phyloP scores from a whole-genome alignment of 306 rosid species.

The Cucumis hystrix region DNA sequence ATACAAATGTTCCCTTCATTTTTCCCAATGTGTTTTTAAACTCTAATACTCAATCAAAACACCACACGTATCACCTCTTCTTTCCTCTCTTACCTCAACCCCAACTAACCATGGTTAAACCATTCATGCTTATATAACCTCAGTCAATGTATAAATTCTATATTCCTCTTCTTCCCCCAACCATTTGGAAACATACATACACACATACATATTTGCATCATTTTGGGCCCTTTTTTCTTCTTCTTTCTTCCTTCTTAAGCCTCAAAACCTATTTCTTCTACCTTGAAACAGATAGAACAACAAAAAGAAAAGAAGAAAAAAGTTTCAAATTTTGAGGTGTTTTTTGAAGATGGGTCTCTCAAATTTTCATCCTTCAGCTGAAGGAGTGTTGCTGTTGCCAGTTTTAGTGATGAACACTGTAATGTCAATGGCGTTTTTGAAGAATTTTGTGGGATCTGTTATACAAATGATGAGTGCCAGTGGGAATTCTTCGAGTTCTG shows the following conservation, averaged over 20 bases:
- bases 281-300: not conserved
- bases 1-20: slow-evolving; percentile 5
- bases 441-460: slow-evolving; percentile 51
- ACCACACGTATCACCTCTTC: slow-evolving; percentile 36
- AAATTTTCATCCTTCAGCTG: slow-evolving; percentile 39
- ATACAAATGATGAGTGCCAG: slow-evolving; percentile 25
- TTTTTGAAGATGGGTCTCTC: slow-evolving; percentile 51
- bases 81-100: slow-evolving; percentile 2
- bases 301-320: not conserved
- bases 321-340: not conserved
- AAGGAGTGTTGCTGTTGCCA: slow-evolving; percentile 22
- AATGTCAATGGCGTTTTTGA: slow-evolving; percentile 36
- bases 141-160: not conserved
- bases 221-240: not conserved
- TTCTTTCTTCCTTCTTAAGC: not conserved
- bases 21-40: not conserved
- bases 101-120: not conserved
- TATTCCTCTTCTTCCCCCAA: not conserved
- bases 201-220: not conserved
- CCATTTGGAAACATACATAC: not conserved
- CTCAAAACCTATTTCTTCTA: not conserved
- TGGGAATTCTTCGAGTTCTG: slow-evolving; percentile 8
- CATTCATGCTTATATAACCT: slow-evolving; percentile 1
- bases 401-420: slow-evolving; percentile 55
- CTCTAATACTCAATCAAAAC: not conserved